These are phyloP conservation scores for Boletus smithii DNA, from an alignment of 1,284 basidiomycete species.

Conservation along the genomic window DNA sequence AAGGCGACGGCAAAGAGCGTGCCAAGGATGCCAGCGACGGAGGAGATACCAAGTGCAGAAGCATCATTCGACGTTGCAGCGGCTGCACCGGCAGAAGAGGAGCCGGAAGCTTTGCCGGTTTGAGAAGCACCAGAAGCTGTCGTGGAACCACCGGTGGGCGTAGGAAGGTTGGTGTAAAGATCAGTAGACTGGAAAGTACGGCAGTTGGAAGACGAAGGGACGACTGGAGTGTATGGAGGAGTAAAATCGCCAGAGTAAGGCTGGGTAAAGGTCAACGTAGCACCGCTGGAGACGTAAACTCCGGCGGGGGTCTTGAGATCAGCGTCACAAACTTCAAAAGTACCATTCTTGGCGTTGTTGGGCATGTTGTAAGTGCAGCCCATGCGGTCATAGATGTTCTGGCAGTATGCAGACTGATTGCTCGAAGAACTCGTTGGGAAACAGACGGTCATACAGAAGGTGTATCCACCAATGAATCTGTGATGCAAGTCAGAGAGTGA, in stretches of 20 bases:
- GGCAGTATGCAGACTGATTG: conserved; percentile 47
- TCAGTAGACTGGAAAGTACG: conserved; percentile 49
- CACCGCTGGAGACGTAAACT: conserved; percentile 19
- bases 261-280: conserved; percentile 26
- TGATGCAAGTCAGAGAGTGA: neutral
- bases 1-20: conserved; percentile 46
- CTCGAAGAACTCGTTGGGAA: conserved; percentile 48
- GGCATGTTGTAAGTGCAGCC: conserved; percentile 72
- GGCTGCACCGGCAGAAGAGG: conserved; percentile 24
- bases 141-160: conserved; percentile 11
- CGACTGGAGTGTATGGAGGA: conserved; percentile 53
- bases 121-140: no score
- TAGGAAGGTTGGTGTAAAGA: conserved; percentile 40
- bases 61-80: conserved; percentile 35
- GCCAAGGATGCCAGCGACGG: conserved; percentile 40
- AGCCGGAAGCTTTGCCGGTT: conserved; percentile 16
- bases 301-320: conserved; percentile 46
- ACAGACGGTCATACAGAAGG: conserved; percentile 56
- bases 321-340: conserved; percentile 59
- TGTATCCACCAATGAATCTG: conserved; percentile 59
- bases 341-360: conserved; percentile 50
- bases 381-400: conserved; percentile 61
- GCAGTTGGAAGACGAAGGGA: conserved; percentile 67
- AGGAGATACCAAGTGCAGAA: conserved; percentile 37
- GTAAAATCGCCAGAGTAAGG: conserved; percentile 35